phyloP scores from a whole-genome alignment of 139 green algal genomes.

The Tetradesmus obliquus region DNA sequence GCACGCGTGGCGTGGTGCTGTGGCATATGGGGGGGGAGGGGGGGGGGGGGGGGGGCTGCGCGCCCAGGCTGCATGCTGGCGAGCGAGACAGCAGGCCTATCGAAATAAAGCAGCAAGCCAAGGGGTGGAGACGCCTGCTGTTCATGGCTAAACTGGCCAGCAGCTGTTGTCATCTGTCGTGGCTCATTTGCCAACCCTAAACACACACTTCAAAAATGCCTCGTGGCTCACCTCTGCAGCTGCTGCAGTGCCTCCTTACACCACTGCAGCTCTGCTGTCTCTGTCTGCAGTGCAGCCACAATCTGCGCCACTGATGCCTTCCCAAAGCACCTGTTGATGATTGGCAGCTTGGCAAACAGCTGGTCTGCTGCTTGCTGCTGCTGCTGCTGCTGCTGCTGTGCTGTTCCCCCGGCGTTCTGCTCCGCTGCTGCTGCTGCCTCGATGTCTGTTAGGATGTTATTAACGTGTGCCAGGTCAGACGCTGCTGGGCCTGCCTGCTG shows the following conservation, averaged over 20 bases:
- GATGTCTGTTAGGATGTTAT: constrained; percentile 23
- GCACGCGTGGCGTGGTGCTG: too few species aligned
- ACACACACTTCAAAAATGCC: not conserved
- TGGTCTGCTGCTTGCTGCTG: not conserved
- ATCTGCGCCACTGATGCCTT: constrained; percentile 29
- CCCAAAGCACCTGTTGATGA: constrained; percentile 54
- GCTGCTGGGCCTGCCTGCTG: constrained; percentile 32
- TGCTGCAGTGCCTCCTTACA: constrained; percentile 39
- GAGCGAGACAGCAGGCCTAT: too few species aligned
- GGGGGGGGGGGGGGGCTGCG: not conserved
- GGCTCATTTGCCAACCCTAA: not conserved
- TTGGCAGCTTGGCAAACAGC: constrained; percentile 44
- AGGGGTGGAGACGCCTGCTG: too few species aligned
- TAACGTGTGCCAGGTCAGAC: constrained; percentile 10
- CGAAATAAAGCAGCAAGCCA: too few species aligned
- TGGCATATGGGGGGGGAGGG: too few species aligned
- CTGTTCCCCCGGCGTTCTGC: not conserved
- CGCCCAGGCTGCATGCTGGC: not conserved
- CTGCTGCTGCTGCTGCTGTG: not conserved
- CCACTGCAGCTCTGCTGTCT: constrained; percentile 17
- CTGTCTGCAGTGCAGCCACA: constrained; percentile 42
- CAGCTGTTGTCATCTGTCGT: not conserved
- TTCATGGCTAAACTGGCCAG: too few species aligned
- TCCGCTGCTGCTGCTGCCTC: constrained; percentile 25
- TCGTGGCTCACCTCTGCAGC: constrained; percentile 38